Evolutionary conservation across 2,329 filamentous ascomycete genomes (phyloP), one percentile per base, ranked within the genome.

Genomic region (Ascochyta lentis): DNA sequence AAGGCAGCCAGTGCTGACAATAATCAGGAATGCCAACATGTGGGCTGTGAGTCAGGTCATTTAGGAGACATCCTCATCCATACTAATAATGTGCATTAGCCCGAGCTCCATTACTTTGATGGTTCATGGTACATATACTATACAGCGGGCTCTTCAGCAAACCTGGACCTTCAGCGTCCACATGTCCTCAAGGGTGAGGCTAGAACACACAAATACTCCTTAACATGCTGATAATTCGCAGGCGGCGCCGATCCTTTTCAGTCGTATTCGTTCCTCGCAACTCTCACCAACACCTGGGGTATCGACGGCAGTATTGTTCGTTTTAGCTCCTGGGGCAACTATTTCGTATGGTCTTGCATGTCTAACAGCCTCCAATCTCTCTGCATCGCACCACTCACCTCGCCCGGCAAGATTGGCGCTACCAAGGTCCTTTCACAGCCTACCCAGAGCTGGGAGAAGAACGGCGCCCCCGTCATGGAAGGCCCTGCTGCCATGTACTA

Each of bases 71-170:
- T 9, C 19, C 6, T 13, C 1, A 8, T 8, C 6, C 15, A 24
- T n/a, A 13, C 29, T 34, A 24, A 49, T 13, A 4, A 24, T 19
- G 2, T 16, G 10, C 7, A 4, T 39, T 29, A 65, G 64, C 84
- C 83, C 0, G 83, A 85, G 61, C 72, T 84, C 0, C 83, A 85
- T 62, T 80, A 80, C 52, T 65, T 85, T 7, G 76, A 79, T 33
- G 63, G 66, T 39, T 63, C 65, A 31, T 81, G 83, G 83, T 85
- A 83, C 53, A 78, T 86, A 35, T 86, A 86, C 71, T 86, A 85
- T 65, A 82, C 83, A 0, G 81, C 82, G 1, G 82, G 83, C 0
- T 75, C 74, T 23, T 67, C 42, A 13, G 73, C 70, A 3, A 76
- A 83, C 56, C 70, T 85, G 1, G 80, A 80, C 29, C 76, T 77